Evolutionary conservation across 345 rosid genomes (phyloP).

Genomic region (Hibiscus syriacus): DNA sequence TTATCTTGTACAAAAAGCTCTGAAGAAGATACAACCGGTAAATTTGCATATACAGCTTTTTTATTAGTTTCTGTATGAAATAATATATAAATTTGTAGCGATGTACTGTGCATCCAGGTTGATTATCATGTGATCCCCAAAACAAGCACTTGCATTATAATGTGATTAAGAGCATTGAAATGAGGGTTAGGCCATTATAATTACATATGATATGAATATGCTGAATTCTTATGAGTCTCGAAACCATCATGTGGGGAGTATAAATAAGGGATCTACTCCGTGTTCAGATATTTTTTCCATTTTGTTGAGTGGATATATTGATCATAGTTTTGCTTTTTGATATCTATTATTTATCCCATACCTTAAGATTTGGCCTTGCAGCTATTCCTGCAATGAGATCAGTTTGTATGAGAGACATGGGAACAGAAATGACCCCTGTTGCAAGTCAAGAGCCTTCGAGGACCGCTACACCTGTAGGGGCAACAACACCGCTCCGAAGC

Average conservation of each 20-base stretch:
- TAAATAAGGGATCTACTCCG: too few relatives aligned
- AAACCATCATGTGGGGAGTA: too few relatives aligned
- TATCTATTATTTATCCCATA: background rate
- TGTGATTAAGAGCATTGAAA: too few relatives aligned
- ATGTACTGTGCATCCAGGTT: too few relatives aligned
- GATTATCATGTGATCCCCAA: too few relatives aligned
- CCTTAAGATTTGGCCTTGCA: slow-evolving; percentile 18
- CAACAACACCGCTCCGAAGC: slow-evolving; percentile 64
- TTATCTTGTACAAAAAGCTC: slow-evolving; percentile 22
- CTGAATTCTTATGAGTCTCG: too few relatives aligned
- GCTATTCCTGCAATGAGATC: slow-evolving; percentile 48
- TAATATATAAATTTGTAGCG: too few relatives aligned
- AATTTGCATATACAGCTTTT: background rate
- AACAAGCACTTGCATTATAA: too few relatives aligned
- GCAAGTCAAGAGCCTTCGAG: slow-evolving; percentile 75
- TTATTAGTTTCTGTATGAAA: background rate
- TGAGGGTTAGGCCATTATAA: too few relatives aligned
- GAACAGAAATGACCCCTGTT: slow-evolving; percentile 73
- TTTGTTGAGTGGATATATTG: too few relatives aligned
- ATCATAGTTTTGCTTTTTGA: background rate
- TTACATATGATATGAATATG: too few relatives aligned
- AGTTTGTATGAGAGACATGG: slow-evolving; percentile 79
- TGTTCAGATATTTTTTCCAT: too few relatives aligned
- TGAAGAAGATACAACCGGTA: slow-evolving; percentile 42
- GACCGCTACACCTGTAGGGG: slow-evolving; percentile 57